Conservation (phyloP, 1,284 basidiomycete genomes). For the Neolentinus lepideus region DNA sequence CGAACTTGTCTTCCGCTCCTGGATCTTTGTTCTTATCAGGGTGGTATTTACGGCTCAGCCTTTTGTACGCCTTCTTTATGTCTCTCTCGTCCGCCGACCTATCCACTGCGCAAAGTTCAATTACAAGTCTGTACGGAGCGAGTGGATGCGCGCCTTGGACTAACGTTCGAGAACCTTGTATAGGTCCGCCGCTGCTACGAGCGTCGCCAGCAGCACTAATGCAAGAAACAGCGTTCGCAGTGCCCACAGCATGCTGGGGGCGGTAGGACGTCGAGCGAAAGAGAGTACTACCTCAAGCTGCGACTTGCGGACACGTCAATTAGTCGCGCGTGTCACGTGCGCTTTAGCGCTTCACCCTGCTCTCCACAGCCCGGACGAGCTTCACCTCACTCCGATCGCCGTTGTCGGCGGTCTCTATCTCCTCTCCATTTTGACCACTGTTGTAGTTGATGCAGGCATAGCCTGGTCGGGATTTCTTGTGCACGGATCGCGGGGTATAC, state of each 20-base stretch:
- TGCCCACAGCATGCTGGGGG: not conserved
- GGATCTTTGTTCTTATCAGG: slow-evolving; percentile 92
- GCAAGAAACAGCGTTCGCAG: not conserved
- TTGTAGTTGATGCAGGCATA: too few relatives aligned
- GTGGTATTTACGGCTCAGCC: slow-evolving; percentile 83
- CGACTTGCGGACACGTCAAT: not conserved
- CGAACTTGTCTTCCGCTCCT: slow-evolving; percentile 78
- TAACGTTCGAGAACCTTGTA: slow-evolving; percentile 73
- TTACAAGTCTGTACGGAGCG: slow-evolving; percentile 16
- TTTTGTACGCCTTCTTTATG: slow-evolving; percentile 88
- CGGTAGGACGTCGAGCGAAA: not conserved
- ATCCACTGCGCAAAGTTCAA: slow-evolving; percentile 48
- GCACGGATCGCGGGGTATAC: too few relatives aligned
- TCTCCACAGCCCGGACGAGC: not conserved
- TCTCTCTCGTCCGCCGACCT: slow-evolving; percentile 79
- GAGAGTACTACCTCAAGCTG: not conserved
- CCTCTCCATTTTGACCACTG: too few relatives aligned
- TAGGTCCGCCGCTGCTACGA: slow-evolving; percentile 58
- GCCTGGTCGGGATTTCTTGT: too few relatives aligned
- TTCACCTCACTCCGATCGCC: too few relatives aligned
- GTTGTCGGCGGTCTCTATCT: too few relatives aligned
- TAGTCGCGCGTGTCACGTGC: not conserved
- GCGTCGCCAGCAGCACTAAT: slow-evolving; percentile 34
- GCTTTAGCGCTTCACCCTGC: not conserved
- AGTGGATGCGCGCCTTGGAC: slow-evolving; percentile 30